Evolutionary conservation across 2,329 filamentous ascomycete species (phyloP).

Genomic region (Monilinia fructicola): DNA sequence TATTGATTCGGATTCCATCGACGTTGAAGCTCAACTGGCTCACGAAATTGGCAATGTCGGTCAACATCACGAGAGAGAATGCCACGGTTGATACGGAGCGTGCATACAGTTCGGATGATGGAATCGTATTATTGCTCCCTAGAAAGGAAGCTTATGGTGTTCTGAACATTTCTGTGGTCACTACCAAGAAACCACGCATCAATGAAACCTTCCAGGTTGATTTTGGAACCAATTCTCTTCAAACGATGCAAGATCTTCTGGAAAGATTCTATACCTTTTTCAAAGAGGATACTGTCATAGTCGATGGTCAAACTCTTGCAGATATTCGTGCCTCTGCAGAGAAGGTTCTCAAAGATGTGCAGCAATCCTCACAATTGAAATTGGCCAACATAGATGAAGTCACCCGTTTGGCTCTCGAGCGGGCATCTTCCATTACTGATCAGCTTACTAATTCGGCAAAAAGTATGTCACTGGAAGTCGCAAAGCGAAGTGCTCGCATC

Average conservation of each 20-base stretch:
- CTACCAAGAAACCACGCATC: conserved; percentile 58
- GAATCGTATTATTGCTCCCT: conserved; percentile 47
- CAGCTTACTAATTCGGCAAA: conserved; percentile 33
- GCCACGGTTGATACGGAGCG: conserved; percentile 50
- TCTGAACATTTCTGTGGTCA: conserved; percentile 57
- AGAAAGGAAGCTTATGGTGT: conserved; percentile 57
- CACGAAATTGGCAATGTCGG: conserved; percentile 55
- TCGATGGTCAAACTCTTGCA: conserved; percentile 28
- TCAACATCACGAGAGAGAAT: conserved; percentile 54
- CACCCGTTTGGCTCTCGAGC: conserved; percentile 31
- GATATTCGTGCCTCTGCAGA: conserved; percentile 30
- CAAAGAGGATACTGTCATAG: conserved; percentile 27
- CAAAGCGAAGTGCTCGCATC: conserved; percentile 37
- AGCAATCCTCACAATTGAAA: conserved; percentile 29
- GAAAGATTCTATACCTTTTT: conserved; percentile 34
- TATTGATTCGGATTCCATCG: conserved; percentile 55
- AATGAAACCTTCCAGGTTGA: conserved; percentile 61
- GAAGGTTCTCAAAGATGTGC: conserved; percentile 32
- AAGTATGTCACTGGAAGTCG: conserved; percentile 34
- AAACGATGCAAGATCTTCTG: conserved; percentile 34
- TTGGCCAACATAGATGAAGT: conserved; percentile 31
- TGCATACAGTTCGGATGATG: conserved; percentile 39
- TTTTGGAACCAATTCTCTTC: conserved; percentile 47
- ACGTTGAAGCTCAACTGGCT: conserved; percentile 55
- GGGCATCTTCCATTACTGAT: conserved; percentile 28